Percentiles rank a stretch among this genome's conserved stretches.
These are phyloP conservation scores for Pelagomonas calceolata DNA, from an alignment of 108 stramenopile species.

Conservation along the genomic window DNA sequence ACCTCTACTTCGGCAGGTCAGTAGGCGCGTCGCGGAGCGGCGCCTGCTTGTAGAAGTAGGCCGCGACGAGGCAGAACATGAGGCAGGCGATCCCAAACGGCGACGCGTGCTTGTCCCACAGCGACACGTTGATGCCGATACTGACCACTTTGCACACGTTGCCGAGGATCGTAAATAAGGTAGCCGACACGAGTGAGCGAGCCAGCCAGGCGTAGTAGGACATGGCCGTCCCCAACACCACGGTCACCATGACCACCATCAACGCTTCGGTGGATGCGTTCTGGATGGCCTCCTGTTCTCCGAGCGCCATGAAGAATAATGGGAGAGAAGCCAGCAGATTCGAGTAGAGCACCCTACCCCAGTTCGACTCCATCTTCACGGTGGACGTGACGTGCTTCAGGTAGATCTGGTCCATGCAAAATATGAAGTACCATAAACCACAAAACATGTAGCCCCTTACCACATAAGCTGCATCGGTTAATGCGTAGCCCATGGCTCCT, in stretches of 20 bases:
- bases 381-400: slow-evolving; percentile 54
- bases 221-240: slow-evolving; percentile 45
- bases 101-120: slow-evolving; percentile 55
- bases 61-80: slow-evolving; percentile 41
- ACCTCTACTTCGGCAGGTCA: too few species aligned
- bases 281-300: slow-evolving; percentile 30
- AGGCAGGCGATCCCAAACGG: slow-evolving; percentile 36
- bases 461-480: slow-evolving; percentile 44
- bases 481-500: slow-evolving; percentile 38
- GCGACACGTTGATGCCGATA: slow-evolving; percentile 40
- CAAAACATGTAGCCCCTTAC: slow-evolving; percentile 43
- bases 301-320: slow-evolving; percentile 35
- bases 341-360: slow-evolving; percentile 58
- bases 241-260: slow-evolving; percentile 36
- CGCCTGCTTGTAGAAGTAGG: slow-evolving; percentile 52
- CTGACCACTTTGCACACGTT: slow-evolving; percentile 52
- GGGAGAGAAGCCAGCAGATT: slow-evolving; percentile 46
- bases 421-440: slow-evolving; percentile 47
- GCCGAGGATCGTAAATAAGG: slow-evolving; percentile 53
- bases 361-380: slow-evolving; percentile 52
- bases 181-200: slow-evolving; percentile 43
- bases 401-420: slow-evolving; percentile 55
- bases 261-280: slow-evolving; percentile 20
- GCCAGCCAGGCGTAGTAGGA: slow-evolving; percentile 55
- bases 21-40: slow-evolving; percentile 25